Base-by-base conservation (phyloP, 2,329 filamentous ascomycete genomes). In the Zasmidium citrigriseum region DNA sequence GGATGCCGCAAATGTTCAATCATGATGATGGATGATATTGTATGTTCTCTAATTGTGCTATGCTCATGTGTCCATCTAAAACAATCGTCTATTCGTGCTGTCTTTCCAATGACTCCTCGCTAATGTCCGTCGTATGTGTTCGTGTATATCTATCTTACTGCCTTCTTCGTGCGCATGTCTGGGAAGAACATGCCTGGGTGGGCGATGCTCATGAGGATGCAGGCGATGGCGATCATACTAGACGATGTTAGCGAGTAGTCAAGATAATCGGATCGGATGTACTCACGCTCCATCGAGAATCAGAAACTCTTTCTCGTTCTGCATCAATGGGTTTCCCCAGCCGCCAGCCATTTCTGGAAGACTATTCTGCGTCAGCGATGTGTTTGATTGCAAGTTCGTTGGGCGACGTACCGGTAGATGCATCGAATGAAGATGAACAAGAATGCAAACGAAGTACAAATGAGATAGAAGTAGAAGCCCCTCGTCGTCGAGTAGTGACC, bases 381-480 rank as follows among this genome's bases (percentile, higher is more conserved):
- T 57, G 34, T n/a, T n/a, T 11, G 7, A 41, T 41, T 54, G 3
- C 12, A 4, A 1, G 18, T 5, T n/a, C n/a, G 45, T 16, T 9
- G 34, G 16, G 34, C 34, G 12, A 50, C 60, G 9, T 62, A 67
- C 63, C 88, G 83, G 72, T 86, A 90, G 47, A 86, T 81, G 67
- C 83, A 86, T 23, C 88, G 78, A 66, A 84, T 83, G 64, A 89
- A 84, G 67, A 90, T 86, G 67, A 80, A 82, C 14, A 88, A 53
- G n/a, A 86, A 86, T 1, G 85, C 80, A 1, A 88, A 70, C 1
- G 75, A 70, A 18, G 89, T 76, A 10, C 81, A 83, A n/a, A 66
- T 67, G 3, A 86, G 71, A 70, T 88, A 88, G 12, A 76, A 76
- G 55, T 76, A 77, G 75, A 88, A 87, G 23, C 71, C 56, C 11